Evolutionary conservation across 306 rosid genomes (phyloP), one percentile per base, ranked within the genome.

Genomic region (Sicyos edulis): DNA sequence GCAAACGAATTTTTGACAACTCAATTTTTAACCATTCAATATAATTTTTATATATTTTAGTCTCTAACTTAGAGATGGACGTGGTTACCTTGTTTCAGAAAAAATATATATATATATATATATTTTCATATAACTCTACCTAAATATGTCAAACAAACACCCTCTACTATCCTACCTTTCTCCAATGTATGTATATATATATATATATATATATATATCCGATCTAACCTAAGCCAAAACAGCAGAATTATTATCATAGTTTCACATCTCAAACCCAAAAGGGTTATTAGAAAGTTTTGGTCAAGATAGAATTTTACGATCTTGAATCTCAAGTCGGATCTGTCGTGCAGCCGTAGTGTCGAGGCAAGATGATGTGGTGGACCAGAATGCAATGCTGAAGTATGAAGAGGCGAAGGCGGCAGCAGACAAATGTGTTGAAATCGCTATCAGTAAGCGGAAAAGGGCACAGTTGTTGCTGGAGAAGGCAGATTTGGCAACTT

Each of bases 401-500:
- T 74, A 80, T 24, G 83, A 89, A 74, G 86, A 78, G 51, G 91
- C 96, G 12, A 79, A 86, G 73, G 86, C 83, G 4, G 62, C 78
- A 0, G 96, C 88, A 13, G 53, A 77, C 0, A 75, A 68, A 73
- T 77, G 79, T 1, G 61, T 65, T 71, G 86, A 87, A 71, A n/a
- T 73, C 8, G 96, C 98, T 0, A 52, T 88, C 12, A 29, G 34
- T 19, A 88, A 87, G 66, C 91, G 98, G 4, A 81, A 34, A 26
- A 81, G 79, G 73, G 98, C 96, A 42, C 91, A 87, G 73, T 3
- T 73, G 47, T 89, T 90, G 15, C 74, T 82, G 82, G 79, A 78
- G 60, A 90, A 83, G 22, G 98, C 96, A 57, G 96, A 92, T 78
- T 69, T 87, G 72, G 87, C 88, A 0, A 55, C 85, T 14, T 88